Base-by-base conservation (phyloP, 2,329 filamentous ascomycete genomes). In the Alternaria angustiovoidea region DNA sequence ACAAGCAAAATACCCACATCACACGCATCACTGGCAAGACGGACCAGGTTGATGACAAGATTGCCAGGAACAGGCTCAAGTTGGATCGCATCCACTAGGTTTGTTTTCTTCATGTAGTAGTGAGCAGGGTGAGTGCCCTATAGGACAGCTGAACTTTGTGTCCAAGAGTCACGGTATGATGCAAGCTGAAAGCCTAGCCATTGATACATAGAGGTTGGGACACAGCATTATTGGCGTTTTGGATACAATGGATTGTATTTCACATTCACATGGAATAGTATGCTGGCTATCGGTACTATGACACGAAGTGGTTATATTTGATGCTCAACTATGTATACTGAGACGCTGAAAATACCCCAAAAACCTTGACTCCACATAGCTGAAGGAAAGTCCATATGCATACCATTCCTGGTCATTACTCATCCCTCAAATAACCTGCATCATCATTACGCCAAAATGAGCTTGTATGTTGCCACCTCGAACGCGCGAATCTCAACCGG, bases 11-110 rank as follows among this genome's bases (percentile, higher is more conserved):
- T 79, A 85, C 86, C 70, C 85, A 89, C 72, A 90, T 97, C 72
- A 89, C 91, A 63, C 86, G 89, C 60, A 92, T 97, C 74, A 91
- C 87, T 66, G 82, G 82, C 67, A 96, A 96, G 92, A 94, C 89
- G 80, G 93, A 96, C 76, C 86, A 84, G 69, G 91, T 96, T 86
- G 75, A 77, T 51, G 91, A 94, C 67, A 87, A 91, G 74, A 91
- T 94, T 71, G 88, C 88, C 59, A 88, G 92, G 86, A 94, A 94
- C 82, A 85, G 90, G 66, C 88, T 89, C 71, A 86, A 88, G 68
- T 77, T 93, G 77, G 88, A 90, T 71, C 85, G 89, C 51, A 88
- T 90, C 67, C 79, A 80, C 63, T 84, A 81, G 62, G 20, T 16
- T n/a, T 47, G 42, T 24, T 14, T 18, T n/a, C 5, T 43, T 34